Base-by-base conservation (phyloP, 2,329 filamentous ascomycete genomes). In the Pyricularia pennisetigena region DNA sequence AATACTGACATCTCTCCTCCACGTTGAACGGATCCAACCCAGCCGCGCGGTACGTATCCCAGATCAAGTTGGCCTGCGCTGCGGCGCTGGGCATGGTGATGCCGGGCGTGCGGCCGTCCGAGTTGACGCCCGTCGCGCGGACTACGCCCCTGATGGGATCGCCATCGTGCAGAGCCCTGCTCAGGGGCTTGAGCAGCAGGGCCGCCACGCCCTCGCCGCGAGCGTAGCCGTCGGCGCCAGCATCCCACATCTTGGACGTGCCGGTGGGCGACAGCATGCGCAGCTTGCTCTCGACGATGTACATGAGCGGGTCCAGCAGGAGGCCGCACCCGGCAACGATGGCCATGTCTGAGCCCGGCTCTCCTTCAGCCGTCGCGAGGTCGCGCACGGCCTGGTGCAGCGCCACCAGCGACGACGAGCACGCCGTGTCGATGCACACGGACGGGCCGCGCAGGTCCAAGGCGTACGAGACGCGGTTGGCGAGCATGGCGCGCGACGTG, bases 171-270 rank as follows among this genome's bases (percentile, higher is more conserved):
- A 88, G 69, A 0, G 86, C 86, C 49, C 78, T 78, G 32, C 79
- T 80, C 28, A 82, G 74, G 0, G 78, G 79, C 74, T 88, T 88
- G 26, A 88, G 72, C 5, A 87, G 74, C 2, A 88, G 59, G 9
- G 81, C 78, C 0, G 78, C 82, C 16, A 82, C 74, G 2, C 85
- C 86, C 71, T 88, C 86, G 20, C 85, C 86, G 23, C 85, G 79
- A 0, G 80, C 84, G 70, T 88, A 88, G 0, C 86, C 86, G 69
- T 86, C 79, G 0, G 83, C 85, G 2, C 72, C 72, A 2, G 75
- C 73, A 69, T 87, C 85, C 76, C 82, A 86, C 74, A 81, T 81
- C 54, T 78, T 78, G 62, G 78, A 83, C 67, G 76, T 77, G 1
- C 81, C 80, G 0, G 78, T 76, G 1, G 80, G 79, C 66, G 79